A percentile compares a stretch with the other conserved stretches of the same genome.
Conservation (phyloP, 208 protist genomes). For the Jaenimonas drosophilae region DNA sequence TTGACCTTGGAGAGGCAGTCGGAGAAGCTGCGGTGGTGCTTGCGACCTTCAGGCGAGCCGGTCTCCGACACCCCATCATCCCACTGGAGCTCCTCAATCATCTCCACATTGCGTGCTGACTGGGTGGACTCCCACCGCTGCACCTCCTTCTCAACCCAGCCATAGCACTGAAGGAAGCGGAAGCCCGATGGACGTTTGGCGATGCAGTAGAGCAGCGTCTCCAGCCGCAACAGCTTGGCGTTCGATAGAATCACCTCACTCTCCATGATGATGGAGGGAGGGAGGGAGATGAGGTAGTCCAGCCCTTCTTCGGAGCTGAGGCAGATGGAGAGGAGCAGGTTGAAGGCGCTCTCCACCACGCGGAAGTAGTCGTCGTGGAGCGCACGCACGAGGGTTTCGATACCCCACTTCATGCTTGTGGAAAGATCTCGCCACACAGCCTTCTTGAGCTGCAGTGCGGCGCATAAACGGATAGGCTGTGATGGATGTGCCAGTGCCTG, state of each 20-base stretch:
- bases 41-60: background rate
- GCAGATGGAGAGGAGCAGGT: constrained; percentile 77
- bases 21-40: background rate
- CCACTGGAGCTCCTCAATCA: constrained; percentile 49
- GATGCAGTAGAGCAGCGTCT: constrained; percentile 75
- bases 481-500: constrained; percentile 44
- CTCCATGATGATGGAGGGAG: constrained; percentile 77
- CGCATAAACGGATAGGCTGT: constrained; percentile 70
- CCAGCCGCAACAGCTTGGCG: constrained; percentile 46
- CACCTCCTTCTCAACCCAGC: constrained; percentile 80
- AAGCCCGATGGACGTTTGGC: constrained; percentile 60
- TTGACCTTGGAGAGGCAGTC: no score
- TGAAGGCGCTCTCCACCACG: constrained; percentile 75
- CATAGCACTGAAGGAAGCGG: constrained; percentile 78
- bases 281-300: constrained; percentile 78
- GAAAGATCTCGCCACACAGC: constrained; percentile 77
- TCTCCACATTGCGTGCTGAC: constrained; percentile 34
- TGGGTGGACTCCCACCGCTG: constrained; percentile 63
- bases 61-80: background rate
- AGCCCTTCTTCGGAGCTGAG: constrained; percentile 75
- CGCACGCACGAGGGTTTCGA: constrained; percentile 70
- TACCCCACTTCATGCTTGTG: constrained; percentile 82
- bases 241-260: constrained; percentile 61
- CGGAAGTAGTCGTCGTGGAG: constrained; percentile 66
- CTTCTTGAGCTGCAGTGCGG: constrained; percentile 57